phyloP scores from a whole-genome alignment of 2,329 filamentous ascomycete genomes.

The Phialophora tarda region DNA sequence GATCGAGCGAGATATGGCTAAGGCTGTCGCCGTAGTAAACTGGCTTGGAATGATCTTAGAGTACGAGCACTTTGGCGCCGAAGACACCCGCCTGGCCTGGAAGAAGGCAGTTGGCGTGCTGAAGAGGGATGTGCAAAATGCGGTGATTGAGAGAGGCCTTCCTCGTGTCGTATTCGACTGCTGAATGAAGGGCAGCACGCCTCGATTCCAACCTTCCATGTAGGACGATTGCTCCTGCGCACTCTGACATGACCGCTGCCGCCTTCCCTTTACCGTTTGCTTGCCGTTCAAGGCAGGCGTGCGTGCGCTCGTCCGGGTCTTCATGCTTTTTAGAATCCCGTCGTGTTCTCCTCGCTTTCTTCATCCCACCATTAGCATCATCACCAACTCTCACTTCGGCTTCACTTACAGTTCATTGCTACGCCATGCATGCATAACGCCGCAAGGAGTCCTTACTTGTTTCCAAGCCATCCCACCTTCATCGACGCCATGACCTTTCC shows the following conservation, averaged over 20 bases:
- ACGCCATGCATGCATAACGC: constrained; percentile 17
- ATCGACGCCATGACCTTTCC: constrained; percentile 29
- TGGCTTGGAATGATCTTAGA: constrained; percentile 62
- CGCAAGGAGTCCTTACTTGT: background rate
- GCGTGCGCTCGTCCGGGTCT: background rate
- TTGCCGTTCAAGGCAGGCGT: background rate
- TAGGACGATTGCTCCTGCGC: background rate
- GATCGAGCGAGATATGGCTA: constrained; percentile 78
- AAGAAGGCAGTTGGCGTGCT: constrained; percentile 48
- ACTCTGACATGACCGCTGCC: background rate
- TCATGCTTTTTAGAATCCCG: background rate
- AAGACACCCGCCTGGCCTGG: constrained; percentile 54
- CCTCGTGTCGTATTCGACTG: constrained; percentile 57
- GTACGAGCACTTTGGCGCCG: constrained; percentile 47
- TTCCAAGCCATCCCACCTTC: background rate
- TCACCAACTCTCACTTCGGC: constrained; percentile 13
- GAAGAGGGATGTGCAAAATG: constrained; percentile 58
- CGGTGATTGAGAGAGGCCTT: constrained; percentile 63
- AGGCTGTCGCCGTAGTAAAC: constrained; percentile 70
- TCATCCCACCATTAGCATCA: constrained; percentile 16
- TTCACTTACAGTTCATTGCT: constrained; percentile 18
- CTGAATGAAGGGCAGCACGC: constrained; percentile 14
- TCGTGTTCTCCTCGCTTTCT: background rate
- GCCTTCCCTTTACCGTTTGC: background rate
- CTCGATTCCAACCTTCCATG: background rate